Conservation (phyloP, 116 monocot genomes). For the Iris pallida region DNA sequence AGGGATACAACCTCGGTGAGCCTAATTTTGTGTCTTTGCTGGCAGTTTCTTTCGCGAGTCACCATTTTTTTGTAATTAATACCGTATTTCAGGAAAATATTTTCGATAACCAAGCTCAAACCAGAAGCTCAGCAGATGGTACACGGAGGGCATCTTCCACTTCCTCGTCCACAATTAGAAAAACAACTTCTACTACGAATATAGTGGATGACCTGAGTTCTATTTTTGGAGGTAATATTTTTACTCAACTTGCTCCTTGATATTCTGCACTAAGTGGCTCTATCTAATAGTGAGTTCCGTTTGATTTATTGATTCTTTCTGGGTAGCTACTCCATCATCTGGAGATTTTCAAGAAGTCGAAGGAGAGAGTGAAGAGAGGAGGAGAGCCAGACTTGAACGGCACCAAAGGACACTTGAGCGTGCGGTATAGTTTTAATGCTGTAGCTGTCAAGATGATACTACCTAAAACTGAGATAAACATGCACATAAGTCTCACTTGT, state of each 20-base stretch:
- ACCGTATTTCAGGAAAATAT: constrained; percentile 46
- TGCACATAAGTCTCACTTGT: constrained; percentile 4
- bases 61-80: constrained; percentile 3
- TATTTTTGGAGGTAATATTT: constrained; percentile 70
- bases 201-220: constrained; percentile 70
- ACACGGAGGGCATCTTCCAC: constrained; percentile 30
- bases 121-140: constrained; percentile 28
- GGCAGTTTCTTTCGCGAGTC: not conserved
- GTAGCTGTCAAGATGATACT: constrained; percentile 1
- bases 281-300: not conserved
- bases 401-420: constrained; percentile 81
- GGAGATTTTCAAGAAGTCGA: constrained; percentile 94
- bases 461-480: not conserved
- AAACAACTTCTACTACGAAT: constrained; percentile 51
- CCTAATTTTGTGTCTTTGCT: not conserved
- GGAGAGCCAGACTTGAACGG: constrained; percentile 76
- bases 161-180: constrained; percentile 48
- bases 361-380: constrained; percentile 92
- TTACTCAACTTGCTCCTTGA: not conserved
- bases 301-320: constrained; percentile 6
- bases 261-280: not conserved
- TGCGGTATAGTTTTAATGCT: constrained; percentile 36
- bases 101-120: constrained; percentile 49
- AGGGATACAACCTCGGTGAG: constrained; percentile 47
- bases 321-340: constrained; percentile 52